Conservation (phyloP, 805 yeast species). For the Starmerella geochares region DNA sequence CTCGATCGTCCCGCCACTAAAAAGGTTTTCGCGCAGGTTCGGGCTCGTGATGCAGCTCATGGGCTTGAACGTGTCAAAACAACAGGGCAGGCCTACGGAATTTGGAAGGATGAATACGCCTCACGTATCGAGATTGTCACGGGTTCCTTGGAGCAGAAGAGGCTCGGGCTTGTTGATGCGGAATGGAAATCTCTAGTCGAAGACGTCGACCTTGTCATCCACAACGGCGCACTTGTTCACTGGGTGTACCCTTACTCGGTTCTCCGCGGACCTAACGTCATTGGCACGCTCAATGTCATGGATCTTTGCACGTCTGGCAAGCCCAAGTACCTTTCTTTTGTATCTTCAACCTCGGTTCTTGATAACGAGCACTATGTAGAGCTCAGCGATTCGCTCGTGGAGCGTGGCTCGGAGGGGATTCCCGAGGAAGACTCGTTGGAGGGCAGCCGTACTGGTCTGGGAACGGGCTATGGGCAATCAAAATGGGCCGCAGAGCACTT, state of each 20-base stretch:
- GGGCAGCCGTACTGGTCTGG: constrained; percentile 74
- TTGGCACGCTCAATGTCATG: constrained; percentile 76
- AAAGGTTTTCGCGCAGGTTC: constrained; percentile 70
- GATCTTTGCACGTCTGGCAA: constrained; percentile 67
- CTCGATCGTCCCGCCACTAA: constrained; percentile 50
- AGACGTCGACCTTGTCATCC: constrained; percentile 71
- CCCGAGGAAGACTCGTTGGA: constrained; percentile 71
- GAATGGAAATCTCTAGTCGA: constrained; percentile 52
- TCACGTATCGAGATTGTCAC: constrained; percentile 56
- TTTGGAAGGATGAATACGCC: constrained; percentile 57
- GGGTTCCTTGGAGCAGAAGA: constrained; percentile 66
- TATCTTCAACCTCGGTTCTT: constrained; percentile 87
- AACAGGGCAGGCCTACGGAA: constrained; percentile 73
- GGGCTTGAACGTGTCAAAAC: constrained; percentile 69
- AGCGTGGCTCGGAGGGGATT: constrained; percentile 60
- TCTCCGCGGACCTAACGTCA: constrained; percentile 84
- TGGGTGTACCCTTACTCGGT: constrained; percentile 95
- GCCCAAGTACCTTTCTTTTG: constrained; percentile 79
- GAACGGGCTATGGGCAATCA: constrained; percentile 93
- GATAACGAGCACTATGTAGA: constrained; percentile 75
- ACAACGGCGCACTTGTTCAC: constrained; percentile 96
- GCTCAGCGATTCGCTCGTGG: constrained; percentile 58
- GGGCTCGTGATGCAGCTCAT: constrained; percentile 59
- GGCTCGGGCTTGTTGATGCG: constrained; percentile 54
- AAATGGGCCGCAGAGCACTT: constrained; percentile 96